A percentile compares a stretch with the other conserved stretches of the same genome.
Evolutionary conservation across 495 filamentous ascomycete genomes (phyloP).

Genomic region (Neurospora hispaniola): DNA sequence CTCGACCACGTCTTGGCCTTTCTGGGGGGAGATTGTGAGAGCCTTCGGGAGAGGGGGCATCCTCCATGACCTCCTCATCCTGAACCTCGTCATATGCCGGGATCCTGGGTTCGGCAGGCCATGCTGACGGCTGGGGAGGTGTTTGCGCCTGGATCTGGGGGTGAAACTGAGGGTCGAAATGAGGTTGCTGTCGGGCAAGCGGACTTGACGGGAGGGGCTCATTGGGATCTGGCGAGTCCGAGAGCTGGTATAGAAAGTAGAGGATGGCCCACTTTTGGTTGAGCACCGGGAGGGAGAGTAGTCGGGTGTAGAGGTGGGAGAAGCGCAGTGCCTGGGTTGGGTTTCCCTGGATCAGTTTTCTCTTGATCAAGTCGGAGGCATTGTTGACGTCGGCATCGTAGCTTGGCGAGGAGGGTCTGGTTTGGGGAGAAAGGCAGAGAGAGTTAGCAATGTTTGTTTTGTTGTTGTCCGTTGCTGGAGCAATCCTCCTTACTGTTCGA

Average conservation of each 20-base stretch:
- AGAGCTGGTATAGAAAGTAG: slow-evolving; percentile 75
- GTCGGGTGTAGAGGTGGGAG: slow-evolving; percentile 74
- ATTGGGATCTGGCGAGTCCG: slow-evolving; percentile 46
- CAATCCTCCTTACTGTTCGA: slow-evolving; percentile 35
- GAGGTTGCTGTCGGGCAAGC: slow-evolving; percentile 10
- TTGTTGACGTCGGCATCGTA: slow-evolving; percentile 62
- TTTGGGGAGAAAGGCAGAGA: not conserved
- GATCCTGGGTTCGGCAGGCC: slow-evolving; percentile 1
- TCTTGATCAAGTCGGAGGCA: slow-evolving; percentile 83
- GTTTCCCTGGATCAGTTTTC: slow-evolving; percentile 64
- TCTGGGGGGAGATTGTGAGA: slow-evolving; percentile 33
- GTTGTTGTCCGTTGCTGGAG: not conserved
- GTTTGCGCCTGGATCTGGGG: not conserved
- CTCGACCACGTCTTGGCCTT: slow-evolving; percentile 11
- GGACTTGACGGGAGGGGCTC: slow-evolving; percentile 28
- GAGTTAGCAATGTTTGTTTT: not conserved
- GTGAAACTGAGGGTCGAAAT: slow-evolving; percentile 1
- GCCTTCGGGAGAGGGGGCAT: slow-evolving; percentile 46
- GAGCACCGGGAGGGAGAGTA: slow-evolving; percentile 81
- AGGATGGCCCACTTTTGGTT: slow-evolving; percentile 95
- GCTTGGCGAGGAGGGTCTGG: not conserved
- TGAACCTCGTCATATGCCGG: slow-evolving; percentile 8
- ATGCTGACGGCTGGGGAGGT: not conserved
- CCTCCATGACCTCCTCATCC: slow-evolving; percentile 35
- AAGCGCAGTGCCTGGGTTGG: slow-evolving; percentile 82